Evolutionary conservation across 768 basidiomycete species (phyloP), one percentile per base, ranked within the genome.

Genomic region (Collybia sp.): DNA sequence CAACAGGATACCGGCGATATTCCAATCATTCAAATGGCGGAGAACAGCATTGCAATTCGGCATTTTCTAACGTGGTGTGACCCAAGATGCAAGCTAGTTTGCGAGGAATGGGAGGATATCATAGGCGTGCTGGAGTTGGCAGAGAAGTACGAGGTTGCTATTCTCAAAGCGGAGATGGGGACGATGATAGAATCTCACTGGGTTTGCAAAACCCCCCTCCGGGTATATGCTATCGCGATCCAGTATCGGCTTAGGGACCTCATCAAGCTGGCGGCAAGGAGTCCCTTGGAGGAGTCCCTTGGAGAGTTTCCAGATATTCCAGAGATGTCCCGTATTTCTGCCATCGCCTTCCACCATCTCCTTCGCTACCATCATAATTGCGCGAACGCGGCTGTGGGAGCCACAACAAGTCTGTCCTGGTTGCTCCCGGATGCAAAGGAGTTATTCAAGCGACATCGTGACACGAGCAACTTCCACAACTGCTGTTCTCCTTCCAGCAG

Each of bases 21-120:
- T 2, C 68, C 74, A 16, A 58, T 79, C 43, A 69, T 79, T 49
- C 69, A 72, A 15, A 68, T 79, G 56, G 42, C 73, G 20, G 80
- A 81, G 52, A 66, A 70, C 55, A 66, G 63, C 42, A 51, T 57
- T 12, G 70, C 71, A 10, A 45, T 80, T 47, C 46, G 62, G 25
- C 59, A 68, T 31, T 56, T 25, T 6, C 67, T 82, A 16, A 60
- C 68, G 17, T 61, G 76, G 42, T 76, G 76, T 57, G 73, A 75
- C 40, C 79, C 79, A 9, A 25, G 73, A 52, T 72, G 70, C 52
- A 64, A 71, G 6, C 61, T 70, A 20, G 67, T 63, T 30, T 51
- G 75, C 12, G 65, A 69, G 38, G 64, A 71, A 17, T 63, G 77
- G 35, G 68, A 56, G 57, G 58, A 13, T 37, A 37, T 37, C 3